A percentile compares a stretch with the other conserved stretches of the same genome.
Evolutionary conservation across 1,284 basidiomycete genomes (phyloP).

Genomic region (Bjerkandera adusta): DNA sequence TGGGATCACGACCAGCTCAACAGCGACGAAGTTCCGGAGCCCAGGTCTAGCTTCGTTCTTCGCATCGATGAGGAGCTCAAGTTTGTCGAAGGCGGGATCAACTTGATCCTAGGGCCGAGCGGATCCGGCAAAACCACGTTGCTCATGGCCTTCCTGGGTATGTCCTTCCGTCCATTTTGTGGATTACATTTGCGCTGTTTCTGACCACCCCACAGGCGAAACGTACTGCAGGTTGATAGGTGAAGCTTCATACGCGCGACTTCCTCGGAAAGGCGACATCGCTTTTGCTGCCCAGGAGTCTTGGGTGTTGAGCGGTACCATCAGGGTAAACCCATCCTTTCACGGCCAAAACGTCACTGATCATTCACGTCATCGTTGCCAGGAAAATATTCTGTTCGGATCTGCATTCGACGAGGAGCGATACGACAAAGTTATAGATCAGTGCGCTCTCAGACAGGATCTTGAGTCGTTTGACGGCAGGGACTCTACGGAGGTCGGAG

Average conservation of each 20-base stretch:
- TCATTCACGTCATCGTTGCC: conserved; percentile 23
- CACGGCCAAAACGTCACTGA: conserved; percentile 31
- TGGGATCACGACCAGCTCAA: conserved; percentile 34
- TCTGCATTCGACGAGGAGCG: conserved; percentile 34
- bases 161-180: conserved; percentile 18
- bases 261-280: conserved; percentile 61
- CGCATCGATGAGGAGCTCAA: conserved; percentile 48
- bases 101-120: conserved; percentile 64
- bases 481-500: conserved; percentile 66
- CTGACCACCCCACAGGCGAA: conserved; percentile 37
- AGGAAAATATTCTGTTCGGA: conserved; percentile 40
- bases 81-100: conserved; percentile 58
- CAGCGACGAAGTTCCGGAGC: conserved; percentile 26
- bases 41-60: conserved; percentile 48
- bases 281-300: conserved; percentile 75
- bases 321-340: conserved; percentile 18
- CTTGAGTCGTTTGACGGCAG: conserved; percentile 63
- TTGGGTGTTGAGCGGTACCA: conserved; percentile 61
- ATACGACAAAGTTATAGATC: conserved; percentile 35
- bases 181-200: conserved; percentile 11
- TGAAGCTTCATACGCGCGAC: conserved; percentile 55
- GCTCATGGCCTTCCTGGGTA: conserved; percentile 54
- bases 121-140: conserved; percentile 52
- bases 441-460: conserved; percentile 55
- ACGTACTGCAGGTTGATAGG: conserved; percentile 54